phyloP scores from a whole-genome alignment of 768 basidiomycete genomes.

The Phanerochaete sordida region DNA sequence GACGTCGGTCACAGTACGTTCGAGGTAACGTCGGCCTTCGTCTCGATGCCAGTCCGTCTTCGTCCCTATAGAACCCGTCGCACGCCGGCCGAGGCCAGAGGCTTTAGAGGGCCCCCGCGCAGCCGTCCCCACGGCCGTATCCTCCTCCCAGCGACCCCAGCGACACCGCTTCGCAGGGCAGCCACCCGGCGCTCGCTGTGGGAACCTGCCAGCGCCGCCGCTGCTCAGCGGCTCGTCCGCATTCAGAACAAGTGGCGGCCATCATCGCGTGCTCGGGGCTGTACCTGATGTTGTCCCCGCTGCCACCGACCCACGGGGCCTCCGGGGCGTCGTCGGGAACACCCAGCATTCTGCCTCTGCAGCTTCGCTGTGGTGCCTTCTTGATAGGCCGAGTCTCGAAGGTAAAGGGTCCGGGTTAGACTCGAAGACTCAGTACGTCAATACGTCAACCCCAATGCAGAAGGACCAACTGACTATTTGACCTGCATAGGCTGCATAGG shows the following conservation, averaged over 20 bases:
- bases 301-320: neutral
- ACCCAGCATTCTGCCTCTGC: neutral
- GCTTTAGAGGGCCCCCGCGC: neutral
- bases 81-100: neutral
- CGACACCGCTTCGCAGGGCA: no score
- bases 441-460: no score
- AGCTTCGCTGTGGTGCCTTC: neutral
- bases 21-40: neutral
- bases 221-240: neutral
- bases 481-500: no score
- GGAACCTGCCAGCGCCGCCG: neutral
- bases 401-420: no score
- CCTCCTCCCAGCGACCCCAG: no score
- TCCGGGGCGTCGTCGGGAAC: neutral
- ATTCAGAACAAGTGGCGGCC: neutral
- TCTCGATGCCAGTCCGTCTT: neutral
- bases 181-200: no score
- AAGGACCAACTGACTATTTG: no score
- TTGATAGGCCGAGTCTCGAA: no score
- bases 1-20: conserved; percentile 3
- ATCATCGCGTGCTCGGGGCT: neutral
- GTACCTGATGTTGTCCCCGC: neutral
- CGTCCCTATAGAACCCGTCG: neutral
- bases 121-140: no score
- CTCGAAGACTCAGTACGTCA: no score